Percentiles rank a stretch among this genome's conserved stretches.
phyloP scores from a whole-genome alignment of 1,284 basidiomycete species.

The Exobasidium rhododendri region DNA sequence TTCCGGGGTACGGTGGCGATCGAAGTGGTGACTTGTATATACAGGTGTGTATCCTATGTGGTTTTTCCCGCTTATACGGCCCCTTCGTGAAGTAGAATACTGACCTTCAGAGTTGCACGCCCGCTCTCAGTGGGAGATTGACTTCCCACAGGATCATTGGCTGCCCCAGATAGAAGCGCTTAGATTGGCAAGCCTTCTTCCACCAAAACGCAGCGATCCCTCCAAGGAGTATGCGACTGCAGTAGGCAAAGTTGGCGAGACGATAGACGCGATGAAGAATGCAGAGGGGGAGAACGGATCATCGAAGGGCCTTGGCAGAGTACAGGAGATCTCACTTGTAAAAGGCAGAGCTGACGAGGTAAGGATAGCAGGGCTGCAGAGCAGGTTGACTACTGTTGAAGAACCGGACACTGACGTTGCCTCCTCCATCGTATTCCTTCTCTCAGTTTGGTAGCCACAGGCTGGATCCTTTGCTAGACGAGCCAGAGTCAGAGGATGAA shows the following conservation, averaged over 20 bases:
- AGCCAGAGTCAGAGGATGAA: slow-evolving; percentile 7
- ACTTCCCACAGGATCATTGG: slow-evolving; percentile 46
- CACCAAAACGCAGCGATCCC: slow-evolving; percentile 32
- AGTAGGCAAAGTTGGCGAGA: background rate
- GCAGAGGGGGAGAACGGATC: background rate
- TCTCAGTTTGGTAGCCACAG: slow-evolving; percentile 4
- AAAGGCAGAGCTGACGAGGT: slow-evolving; percentile 5
- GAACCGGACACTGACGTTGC: too few species aligned
- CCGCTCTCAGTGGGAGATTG: slow-evolving; percentile 33
- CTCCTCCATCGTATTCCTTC: too few species aligned
- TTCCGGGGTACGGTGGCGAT: slow-evolving; percentile 39
- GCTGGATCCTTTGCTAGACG: background rate
- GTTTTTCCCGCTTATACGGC: too few species aligned
- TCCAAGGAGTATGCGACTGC: slow-evolving; percentile 23
- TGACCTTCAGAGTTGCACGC: background rate
- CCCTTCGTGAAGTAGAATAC: too few species aligned
- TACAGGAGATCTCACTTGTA: background rate
- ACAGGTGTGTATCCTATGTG: background rate
- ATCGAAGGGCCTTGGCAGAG: slow-evolving; percentile 2
- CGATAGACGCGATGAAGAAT: background rate
- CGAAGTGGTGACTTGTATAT: slow-evolving; percentile 46
- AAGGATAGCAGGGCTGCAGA: too few species aligned
- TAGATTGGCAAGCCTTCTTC: slow-evolving; percentile 20
- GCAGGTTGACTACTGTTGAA: too few species aligned
- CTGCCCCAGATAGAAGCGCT: slow-evolving; percentile 8